Evolutionary conservation across 768 basidiomycete genomes (phyloP).

Genomic region (Lepiota brunneoincarnata): DNA sequence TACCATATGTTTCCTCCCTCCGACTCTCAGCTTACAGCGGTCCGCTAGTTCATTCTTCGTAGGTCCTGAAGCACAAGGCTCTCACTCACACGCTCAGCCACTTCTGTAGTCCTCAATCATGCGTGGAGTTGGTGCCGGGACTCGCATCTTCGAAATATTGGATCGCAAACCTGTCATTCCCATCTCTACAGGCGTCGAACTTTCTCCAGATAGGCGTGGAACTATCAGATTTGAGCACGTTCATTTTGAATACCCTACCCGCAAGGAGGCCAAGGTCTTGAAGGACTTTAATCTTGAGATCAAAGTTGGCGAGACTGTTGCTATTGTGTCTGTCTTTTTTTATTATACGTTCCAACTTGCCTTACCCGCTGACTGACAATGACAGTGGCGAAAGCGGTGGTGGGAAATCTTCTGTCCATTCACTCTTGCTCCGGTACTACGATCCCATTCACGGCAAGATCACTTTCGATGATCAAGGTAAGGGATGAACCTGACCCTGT

Average conservation of each 20-base stretch:
- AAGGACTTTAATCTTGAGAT: constrained; percentile 82
- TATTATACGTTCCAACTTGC: background rate
- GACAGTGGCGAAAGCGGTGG: constrained; percentile 86
- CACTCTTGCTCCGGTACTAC: constrained; percentile 84
- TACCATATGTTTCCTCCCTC: constrained; percentile 19
- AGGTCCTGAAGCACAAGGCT: constrained; percentile 28
- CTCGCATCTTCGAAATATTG: constrained; percentile 90
- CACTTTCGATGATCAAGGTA: constrained; percentile 84
- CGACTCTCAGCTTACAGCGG: constrained; percentile 6
- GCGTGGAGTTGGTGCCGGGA: constrained; percentile 93
- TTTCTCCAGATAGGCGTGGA: constrained; percentile 60
- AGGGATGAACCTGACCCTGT: constrained; percentile 11
- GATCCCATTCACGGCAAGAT: constrained; percentile 83
- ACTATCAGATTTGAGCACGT: constrained; percentile 80
- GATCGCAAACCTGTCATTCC: constrained; percentile 77
- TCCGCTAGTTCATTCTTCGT: constrained; percentile 47
- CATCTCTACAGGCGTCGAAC: constrained; percentile 54
- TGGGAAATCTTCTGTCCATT: constrained; percentile 91
- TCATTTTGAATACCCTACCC: constrained; percentile 86
- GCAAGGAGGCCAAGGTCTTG: constrained; percentile 77
- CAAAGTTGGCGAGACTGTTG: constrained; percentile 82
- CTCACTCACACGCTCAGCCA: background rate
- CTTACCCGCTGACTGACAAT: background rate
- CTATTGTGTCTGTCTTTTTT: constrained; percentile 73
- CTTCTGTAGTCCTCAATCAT: constrained; percentile 80